Evolutionary conservation across 169 alveolate species (phyloP), one percentile per base, ranked within the genome.

Genomic region (Plasmodium knowlesi): DNA sequence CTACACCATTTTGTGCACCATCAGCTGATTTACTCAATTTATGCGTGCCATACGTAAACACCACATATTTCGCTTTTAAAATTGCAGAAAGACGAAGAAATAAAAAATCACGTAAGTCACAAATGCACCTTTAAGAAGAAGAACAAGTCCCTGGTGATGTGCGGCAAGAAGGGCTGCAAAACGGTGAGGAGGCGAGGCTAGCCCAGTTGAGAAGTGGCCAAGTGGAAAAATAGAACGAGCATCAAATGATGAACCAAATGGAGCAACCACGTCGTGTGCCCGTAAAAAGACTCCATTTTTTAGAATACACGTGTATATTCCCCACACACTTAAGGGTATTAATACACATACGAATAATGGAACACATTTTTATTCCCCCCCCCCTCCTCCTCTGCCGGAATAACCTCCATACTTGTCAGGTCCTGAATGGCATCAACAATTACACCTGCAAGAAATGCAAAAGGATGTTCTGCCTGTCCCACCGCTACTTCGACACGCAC

Each of bases 381-480:
- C 16, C 12, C 19, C 19, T 19, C 16, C 41, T 25, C 43, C 73
- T 81, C 39, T 28, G 50, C 41, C 50, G 34, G 16, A 57, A 78
- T 4, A 54, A 57, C 79, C 16, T 5, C 53, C 30, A 28, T 3
- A 28, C 12, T 50, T 16, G 81, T 43, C 74, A 88, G 94, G 94
- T 41, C 81, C 81, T 88, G 73, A 88, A 88, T 71, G 94, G 19
- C 16, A 88, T 88, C 72, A 88, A 88, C 46, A 88, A 37, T 67
- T 88, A 88, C 50, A 57, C 71, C 43, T 88, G 94, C 71, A 88
- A 79, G 61, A 41, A 88, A 28, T 88, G 94, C 39, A 88, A 79
- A 88, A 88, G 43, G 74, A 88, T 16, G n/a, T 88, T 78, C 46
- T 88, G 94, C 53, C 81, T 88, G 30, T 73, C 88, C 32, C 94